Percentiles rank a stretch among this genome's conserved stretches.
Evolutionary conservation across 2,329 filamentous ascomycete genomes (phyloP).

Genomic region (Tothia fuscella): DNA sequence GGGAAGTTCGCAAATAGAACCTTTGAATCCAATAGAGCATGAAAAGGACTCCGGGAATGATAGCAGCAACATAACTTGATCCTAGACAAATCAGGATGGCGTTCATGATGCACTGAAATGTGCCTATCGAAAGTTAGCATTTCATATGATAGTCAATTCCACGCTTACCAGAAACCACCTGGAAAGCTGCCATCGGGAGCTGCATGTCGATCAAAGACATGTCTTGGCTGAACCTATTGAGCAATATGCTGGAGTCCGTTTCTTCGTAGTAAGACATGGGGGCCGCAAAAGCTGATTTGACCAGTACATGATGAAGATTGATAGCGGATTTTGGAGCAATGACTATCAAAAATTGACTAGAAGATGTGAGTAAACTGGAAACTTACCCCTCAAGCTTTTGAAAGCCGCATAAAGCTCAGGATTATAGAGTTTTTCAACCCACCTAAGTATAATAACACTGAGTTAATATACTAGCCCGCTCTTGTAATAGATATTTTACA

Average conservation of each 20-base stretch:
- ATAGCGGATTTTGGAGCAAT: constrained; percentile 5
- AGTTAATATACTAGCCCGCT: too few species aligned
- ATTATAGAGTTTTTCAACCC: too few species aligned
- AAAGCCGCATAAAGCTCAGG: too few species aligned
- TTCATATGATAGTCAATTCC: neutral
- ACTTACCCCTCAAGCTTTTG: too few species aligned
- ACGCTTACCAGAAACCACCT: neutral
- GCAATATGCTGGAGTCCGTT: constrained; percentile 2
- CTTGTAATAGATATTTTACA: too few species aligned
- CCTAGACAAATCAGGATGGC: constrained; percentile 3
- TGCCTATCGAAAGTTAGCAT: neutral
- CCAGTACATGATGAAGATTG: constrained; percentile 5
- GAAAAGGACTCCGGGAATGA: constrained; percentile 16
- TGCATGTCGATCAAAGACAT: constrained; percentile 9
- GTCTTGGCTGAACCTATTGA: constrained; percentile 11
- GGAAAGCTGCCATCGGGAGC: constrained; percentile 2
- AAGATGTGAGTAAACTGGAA: too few species aligned
- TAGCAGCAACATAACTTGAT: constrained; percentile 18
- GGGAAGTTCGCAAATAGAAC: constrained; percentile 31
- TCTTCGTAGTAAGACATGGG: constrained; percentile 7
- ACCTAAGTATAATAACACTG: too few species aligned
- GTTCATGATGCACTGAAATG: constrained; percentile 2
- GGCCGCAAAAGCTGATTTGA: neutral
- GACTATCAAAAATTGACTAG: constrained; percentile 3
- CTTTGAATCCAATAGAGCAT: constrained; percentile 23